Evolutionary conservation across 2,329 filamentous ascomycete genomes (phyloP).

Genomic region (Phyllosticta citriasiana): DNA sequence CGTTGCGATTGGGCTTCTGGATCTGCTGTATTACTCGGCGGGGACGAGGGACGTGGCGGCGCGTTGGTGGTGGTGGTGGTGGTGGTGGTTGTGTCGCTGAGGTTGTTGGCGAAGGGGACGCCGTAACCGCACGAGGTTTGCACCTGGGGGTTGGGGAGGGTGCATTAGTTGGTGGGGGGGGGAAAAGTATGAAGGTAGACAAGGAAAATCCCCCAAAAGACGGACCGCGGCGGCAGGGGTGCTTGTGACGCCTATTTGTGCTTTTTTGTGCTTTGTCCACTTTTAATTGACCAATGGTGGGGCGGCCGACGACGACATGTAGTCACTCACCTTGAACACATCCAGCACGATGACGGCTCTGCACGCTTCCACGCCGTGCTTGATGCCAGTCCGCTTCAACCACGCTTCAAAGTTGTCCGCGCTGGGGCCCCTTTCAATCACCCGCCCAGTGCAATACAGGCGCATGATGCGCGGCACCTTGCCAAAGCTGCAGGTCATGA

Average conservation of each 20-base stretch:
- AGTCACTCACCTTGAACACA: slow-evolving; percentile 43
- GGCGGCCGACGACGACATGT: not conserved
- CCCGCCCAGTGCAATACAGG: slow-evolving; percentile 49
- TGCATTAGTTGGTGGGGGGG: not conserved
- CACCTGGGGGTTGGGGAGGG: slow-evolving; percentile 24
- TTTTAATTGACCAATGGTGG: not conserved
- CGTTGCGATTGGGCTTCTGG: slow-evolving; percentile 12
- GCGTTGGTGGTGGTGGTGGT: slow-evolving; percentile 7
- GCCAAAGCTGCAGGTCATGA: slow-evolving; percentile 64
- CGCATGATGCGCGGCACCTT: slow-evolving; percentile 51
- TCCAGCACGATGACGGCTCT: slow-evolving; percentile 52
- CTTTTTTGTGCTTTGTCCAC: not conserved
- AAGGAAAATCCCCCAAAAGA: not conserved
- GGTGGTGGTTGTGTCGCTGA: slow-evolving; percentile 18
- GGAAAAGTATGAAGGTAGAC: not conserved
- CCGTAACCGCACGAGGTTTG: slow-evolving; percentile 59
- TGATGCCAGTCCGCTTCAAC: slow-evolving; percentile 33
- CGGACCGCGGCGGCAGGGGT: not conserved
- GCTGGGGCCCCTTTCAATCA: slow-evolving; percentile 49
- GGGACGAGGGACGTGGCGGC: not conserved
- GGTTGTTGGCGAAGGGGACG: slow-evolving; percentile 44
- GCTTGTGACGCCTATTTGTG: not conserved
- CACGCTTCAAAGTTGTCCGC: slow-evolving; percentile 23
- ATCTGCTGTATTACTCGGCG: slow-evolving; percentile 1
- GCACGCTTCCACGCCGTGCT: slow-evolving; percentile 31